Evolutionary conservation across 257 asterid species (phyloP).

Genomic region (Solanum chilense): DNA sequence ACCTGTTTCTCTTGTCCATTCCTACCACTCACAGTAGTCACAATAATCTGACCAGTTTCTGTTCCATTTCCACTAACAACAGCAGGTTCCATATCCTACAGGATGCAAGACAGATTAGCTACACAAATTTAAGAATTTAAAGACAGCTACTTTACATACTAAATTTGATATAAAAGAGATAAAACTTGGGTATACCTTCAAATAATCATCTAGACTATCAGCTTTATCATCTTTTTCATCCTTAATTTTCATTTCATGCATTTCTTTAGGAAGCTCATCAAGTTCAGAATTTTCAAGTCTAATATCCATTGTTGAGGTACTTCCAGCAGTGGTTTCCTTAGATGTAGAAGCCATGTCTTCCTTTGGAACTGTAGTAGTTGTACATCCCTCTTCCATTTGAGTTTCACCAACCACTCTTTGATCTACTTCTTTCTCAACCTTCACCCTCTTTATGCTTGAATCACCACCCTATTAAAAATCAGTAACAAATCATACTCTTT

Average conservation of each 20-base stretch:
- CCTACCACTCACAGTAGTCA: constrained; percentile 67
- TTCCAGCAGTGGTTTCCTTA: not conserved
- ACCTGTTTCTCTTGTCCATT: constrained; percentile 79
- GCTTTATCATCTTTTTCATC: constrained; percentile 12
- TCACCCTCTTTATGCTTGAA: constrained; percentile 6
- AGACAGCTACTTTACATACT: not conserved
- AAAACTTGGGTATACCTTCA: not conserved
- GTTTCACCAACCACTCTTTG: not conserved
- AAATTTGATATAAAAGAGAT: not conserved
- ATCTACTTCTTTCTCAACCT: not conserved
- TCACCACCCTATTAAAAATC: constrained; percentile 3
- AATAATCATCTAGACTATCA: not conserved
- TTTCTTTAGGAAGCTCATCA: constrained; percentile 35
- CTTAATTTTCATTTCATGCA: constrained; percentile 35
- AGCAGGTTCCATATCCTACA: constrained; percentile 71
- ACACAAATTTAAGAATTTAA: not conserved
- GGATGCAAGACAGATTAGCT: not conserved
- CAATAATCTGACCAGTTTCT: constrained; percentile 78
- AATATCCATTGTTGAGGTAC: not conserved
- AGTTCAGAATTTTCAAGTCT: not conserved
- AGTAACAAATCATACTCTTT: not conserved
- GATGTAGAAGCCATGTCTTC: constrained; percentile 1
- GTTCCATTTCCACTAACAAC: constrained; percentile 69
- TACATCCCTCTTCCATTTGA: not conserved
- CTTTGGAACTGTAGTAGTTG: not conserved